These are phyloP conservation scores for Monilinia fructicola DNA, from an alignment of 2,329 filamentous ascomycete species.

Conservation along the genomic window DNA sequence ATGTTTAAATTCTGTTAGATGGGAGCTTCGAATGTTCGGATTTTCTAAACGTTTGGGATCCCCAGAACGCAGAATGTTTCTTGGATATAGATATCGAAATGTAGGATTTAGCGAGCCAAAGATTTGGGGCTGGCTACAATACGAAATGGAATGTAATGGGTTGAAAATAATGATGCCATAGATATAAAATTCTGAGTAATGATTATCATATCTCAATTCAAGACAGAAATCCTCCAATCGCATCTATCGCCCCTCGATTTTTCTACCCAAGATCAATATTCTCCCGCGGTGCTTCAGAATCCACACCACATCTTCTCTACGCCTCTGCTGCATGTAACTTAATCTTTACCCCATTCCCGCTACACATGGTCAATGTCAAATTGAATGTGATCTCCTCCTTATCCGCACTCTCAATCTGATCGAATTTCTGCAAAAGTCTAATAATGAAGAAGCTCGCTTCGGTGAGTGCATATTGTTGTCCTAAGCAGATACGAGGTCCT, in stretches of 20 bases:
- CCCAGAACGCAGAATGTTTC: no score
- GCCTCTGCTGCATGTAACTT: slow-evolving; percentile 24
- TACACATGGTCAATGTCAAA: slow-evolving; percentile 35
- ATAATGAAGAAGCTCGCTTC: slow-evolving; percentile 42
- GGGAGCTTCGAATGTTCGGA: fast-evolving
- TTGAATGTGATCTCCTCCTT: slow-evolving; percentile 37
- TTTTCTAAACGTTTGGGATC: neutral
- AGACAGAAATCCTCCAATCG: neutral
- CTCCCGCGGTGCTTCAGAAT: neutral
- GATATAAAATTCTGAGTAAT: neutral
- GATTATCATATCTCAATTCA: neutral
- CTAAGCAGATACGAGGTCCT: slow-evolving; percentile 43
- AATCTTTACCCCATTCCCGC: slow-evolving; percentile 42
- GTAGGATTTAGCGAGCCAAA: neutral
- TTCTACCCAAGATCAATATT: neutral
- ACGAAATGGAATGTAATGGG: neutral
- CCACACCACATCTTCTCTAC: neutral
- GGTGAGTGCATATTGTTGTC: slow-evolving; percentile 43
- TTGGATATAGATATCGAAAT: neutral
- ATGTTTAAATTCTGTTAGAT: neutral
- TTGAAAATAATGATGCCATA: neutral
- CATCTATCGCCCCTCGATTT: neutral
- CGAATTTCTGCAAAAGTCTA: slow-evolving; percentile 36
- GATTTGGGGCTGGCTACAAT: neutral
- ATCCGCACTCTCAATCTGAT: slow-evolving; percentile 36